Conservation (phyloP, 2,329 filamentous ascomycete genomes). For the Paraphaeosphaeria sporulosa region DNA sequence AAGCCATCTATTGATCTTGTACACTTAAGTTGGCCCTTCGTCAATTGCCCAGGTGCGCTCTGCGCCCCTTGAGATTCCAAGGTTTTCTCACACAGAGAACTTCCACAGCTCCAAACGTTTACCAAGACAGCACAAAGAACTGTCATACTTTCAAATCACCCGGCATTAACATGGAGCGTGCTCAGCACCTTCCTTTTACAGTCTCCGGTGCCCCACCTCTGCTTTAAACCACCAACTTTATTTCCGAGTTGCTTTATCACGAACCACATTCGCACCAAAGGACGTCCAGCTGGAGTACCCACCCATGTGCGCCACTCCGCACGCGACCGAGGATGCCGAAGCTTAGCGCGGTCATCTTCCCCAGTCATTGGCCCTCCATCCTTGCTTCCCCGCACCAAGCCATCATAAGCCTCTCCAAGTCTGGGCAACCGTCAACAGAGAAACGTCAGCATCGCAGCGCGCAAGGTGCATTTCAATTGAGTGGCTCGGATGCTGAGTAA, state of each 20-base stretch:
- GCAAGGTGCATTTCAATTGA: background rate
- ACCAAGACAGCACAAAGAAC: no score
- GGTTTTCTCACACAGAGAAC: no score
- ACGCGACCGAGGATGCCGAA: constrained; percentile 10
- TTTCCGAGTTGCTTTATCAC: background rate
- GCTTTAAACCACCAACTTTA: background rate
- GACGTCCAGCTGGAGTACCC: background rate
- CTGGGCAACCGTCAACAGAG: constrained; percentile 14
- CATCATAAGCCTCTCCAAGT: background rate
- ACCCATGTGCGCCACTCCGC: background rate
- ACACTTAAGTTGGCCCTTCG: background rate
- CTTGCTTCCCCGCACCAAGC: constrained; percentile 16
- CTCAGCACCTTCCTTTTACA: background rate
- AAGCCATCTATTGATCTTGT: background rate
- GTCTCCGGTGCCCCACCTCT: background rate
- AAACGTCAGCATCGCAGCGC: constrained; percentile 6
- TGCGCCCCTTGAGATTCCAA: no score
- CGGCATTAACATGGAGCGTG: no score
- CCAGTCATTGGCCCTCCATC: constrained; percentile 8
- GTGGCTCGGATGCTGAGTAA: background rate
- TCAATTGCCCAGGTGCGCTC: no score
- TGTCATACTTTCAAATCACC: no score
- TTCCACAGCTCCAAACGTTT: no score
- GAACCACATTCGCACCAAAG: background rate
- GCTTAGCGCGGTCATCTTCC: constrained; percentile 10